Percentiles rank a stretch among this genome's conserved stretches.
Conservation (phyloP, 2,329 filamentous ascomycete genomes). For the Penicillium sp. region DNA sequence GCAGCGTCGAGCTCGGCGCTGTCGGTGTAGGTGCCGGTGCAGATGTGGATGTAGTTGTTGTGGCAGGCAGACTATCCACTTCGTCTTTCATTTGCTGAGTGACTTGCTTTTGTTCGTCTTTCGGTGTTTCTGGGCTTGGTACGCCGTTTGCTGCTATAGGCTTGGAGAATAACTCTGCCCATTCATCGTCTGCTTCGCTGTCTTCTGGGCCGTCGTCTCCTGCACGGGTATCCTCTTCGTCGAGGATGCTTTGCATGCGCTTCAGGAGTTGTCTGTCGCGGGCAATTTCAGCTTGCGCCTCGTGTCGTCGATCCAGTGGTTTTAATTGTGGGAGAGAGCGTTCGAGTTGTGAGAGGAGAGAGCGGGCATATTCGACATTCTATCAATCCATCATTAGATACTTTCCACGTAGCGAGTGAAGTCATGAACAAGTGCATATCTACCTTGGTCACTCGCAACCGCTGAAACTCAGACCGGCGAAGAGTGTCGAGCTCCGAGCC, state of each 20-base stretch:
- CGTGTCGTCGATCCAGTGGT: constrained; percentile 35
- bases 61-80: not conserved
- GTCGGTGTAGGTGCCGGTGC: constrained; percentile 13
- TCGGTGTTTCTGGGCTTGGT: constrained; percentile 1
- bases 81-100: not conserved
- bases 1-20: constrained; percentile 25
- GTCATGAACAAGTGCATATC: too few relatives aligned
- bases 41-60: constrained; percentile 7
- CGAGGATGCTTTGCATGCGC: constrained; percentile 30
- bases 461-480: constrained; percentile 39
- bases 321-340: constrained; percentile 38
- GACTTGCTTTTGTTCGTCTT: not conserved
- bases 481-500: constrained; percentile 35
- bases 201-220: constrained; percentile 18
- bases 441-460: constrained; percentile 40
- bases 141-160: constrained; percentile 18
- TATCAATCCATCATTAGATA: constrained; percentile 15
- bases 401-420: not conserved
- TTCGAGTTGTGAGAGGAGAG: constrained; percentile 39
- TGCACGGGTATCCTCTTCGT: constrained; percentile 28
- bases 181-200: constrained; percentile 20
- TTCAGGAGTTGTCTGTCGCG: constrained; percentile 35
- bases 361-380: constrained; percentile 45
- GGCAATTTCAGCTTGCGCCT: constrained; percentile 37
- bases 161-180: constrained; percentile 26